Base-by-base conservation (phyloP, 2,329 filamentous ascomycete species). In the Cladosporium velox region DNA sequence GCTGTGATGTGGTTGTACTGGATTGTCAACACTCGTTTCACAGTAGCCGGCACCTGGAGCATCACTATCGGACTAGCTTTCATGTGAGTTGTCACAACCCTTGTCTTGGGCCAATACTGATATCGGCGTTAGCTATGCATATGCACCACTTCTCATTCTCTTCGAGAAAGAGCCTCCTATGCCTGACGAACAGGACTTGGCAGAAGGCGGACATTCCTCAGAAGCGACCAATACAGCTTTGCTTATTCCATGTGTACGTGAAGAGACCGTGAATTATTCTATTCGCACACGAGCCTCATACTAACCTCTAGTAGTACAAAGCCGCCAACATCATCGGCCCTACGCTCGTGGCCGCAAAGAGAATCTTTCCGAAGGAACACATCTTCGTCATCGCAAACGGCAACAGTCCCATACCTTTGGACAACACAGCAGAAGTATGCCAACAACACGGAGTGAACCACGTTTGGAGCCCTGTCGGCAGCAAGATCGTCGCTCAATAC, bases 401-500 rank as follows among this genome's bases (percentile, higher is more conserved):
- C 38, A 83, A 84, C 70, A 80, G 78, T 15, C 75, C 78, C 1
- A 79, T 74, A 0, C 82, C 82, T 0, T 72, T 84, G 1, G 82
- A 84, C 68, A 76, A 82, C 44, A 84, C 82, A 0, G 81, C 82
- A 65, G 78, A 80, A 3, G 74, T 84, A n/a, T 83, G 81, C 67
- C 71, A 70, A 0, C 68, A 70, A 1, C 82, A 79, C 54, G 80
- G 80, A 11, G 82, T 84, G 18, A 82, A 82, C 63, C 81, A 84
- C 67, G 72, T 83, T 59, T 84, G 82, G 82, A 78, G 77, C 5
- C 81, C 82, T 0, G 77, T 84, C 11, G 82, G 82, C 1, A 82
- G 79, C 0, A 84, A 84, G 69, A 82, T 84, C 14, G 78, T 83
- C 4, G 82, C 82, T 0, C 80, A 84, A 59, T 84, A 82, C 62